Base-by-base conservation (phyloP, 768 basidiomycete genomes). In the Mycena maculata region DNA sequence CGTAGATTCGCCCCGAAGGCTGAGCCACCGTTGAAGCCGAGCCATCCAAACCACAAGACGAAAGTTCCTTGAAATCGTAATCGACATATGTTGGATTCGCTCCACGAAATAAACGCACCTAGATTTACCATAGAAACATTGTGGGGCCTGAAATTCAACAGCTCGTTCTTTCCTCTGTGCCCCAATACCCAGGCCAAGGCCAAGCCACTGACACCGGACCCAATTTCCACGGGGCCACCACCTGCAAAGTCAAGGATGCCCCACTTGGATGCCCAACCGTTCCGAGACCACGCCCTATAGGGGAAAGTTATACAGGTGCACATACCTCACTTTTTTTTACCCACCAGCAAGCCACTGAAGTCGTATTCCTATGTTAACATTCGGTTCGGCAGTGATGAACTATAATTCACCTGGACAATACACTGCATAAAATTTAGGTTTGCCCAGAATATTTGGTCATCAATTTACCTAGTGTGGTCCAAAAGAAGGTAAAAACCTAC, bases 191-290 rank as follows among this genome's bases (percentile, higher is more conserved):
- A 89, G 15, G 95, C 88, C 78, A 90, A 94, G 1, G 95, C 94
- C 60, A 98, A 86, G 3, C 94, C 92, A 27, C 90, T 90, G 31
- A 94, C 86, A 23, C 96, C 96, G 67, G 90, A 92, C 52, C 90
- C 91, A 64, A 95, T 94, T 76, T 95, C 93, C 71, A 96, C 94
- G 16, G 94, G 94, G 12, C 92, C 92, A 20, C 94, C 94, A 85
- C 94, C 94, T 60, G 95, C 94, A 75, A 93, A 98, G 77, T 97
- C 94, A 50, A 94, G 82, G 28, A 92, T 92, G 18, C 95, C 95
- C 85, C 89, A 92, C 71, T 87, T 88, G 77, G 89, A 91, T 9
- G 86, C 91, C 95, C 95, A 98, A 2, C 95, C 95, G 65, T 91
- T 88, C 0, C 80, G 70, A 56, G 87, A 87, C 94, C 94, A 96